phyloP scores from a whole-genome alignment of 495 filamentous ascomycete genomes.

The Talaromyces thailandensis region DNA sequence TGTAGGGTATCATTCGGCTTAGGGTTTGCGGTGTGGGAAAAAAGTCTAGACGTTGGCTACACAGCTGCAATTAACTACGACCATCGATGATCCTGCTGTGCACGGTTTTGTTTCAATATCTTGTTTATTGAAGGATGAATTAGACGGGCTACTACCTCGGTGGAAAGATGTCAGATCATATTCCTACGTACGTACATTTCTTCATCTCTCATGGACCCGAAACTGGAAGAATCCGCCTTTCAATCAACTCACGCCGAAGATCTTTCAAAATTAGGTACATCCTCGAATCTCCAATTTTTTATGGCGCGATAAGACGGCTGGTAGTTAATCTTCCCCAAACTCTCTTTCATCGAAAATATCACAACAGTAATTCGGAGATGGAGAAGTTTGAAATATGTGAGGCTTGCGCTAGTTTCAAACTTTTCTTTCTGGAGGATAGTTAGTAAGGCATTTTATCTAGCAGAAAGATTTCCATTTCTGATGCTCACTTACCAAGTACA shows the following conservation, averaged over 20 bases:
- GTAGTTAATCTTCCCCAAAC: slow-evolving; percentile 12
- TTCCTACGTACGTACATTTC: neutral
- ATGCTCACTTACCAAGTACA: neutral
- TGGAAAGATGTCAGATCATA: too few relatives aligned
- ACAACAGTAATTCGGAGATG: slow-evolving; percentile 11
- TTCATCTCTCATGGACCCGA: neutral
- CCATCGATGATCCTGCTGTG: too few relatives aligned
- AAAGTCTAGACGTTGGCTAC: too few relatives aligned
- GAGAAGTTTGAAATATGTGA: neutral
- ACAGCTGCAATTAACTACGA: too few relatives aligned
- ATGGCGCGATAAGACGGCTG: slow-evolving; percentile 14
- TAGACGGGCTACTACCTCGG: too few relatives aligned
- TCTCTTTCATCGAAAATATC: slow-evolving; percentile 11
- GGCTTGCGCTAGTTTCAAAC: neutral
- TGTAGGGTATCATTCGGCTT: neutral
- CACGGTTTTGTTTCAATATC: too few relatives aligned
- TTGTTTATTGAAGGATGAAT: too few relatives aligned
- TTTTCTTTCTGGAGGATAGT: neutral
- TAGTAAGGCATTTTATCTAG: too few relatives aligned
- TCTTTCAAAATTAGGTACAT: slow-evolving; percentile 15
- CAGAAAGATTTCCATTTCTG: too few relatives aligned
- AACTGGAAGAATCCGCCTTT: neutral
- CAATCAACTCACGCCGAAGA: slow-evolving; percentile 10
- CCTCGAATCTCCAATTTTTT: slow-evolving; percentile 11
- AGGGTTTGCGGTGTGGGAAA: neutral